A percentile compares a stretch with the other conserved stretches of the same genome.
Evolutionary conservation across 2,329 filamentous ascomycete species (phyloP).

Genomic region (Bertia moriformis): DNA sequence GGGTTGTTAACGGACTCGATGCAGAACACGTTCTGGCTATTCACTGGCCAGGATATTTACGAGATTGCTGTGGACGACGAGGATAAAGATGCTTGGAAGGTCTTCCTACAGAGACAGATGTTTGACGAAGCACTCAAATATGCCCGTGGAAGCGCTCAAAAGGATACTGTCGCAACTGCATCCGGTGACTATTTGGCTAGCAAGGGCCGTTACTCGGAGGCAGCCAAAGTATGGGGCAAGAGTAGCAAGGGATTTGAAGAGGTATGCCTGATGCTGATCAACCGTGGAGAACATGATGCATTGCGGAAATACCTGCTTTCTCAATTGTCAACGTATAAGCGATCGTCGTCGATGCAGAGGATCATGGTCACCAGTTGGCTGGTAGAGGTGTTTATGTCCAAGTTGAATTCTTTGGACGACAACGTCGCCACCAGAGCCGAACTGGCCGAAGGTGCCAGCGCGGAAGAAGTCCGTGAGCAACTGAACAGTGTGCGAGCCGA

Average conservation of each 20-base stretch:
- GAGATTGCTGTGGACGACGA: slow-evolving; percentile 86
- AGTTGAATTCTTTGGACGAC: slow-evolving; percentile 86
- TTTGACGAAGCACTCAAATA: slow-evolving; percentile 81
- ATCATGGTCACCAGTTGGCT: slow-evolving; percentile 94
- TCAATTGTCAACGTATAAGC: slow-evolving; percentile 70
- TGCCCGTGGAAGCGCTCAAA: slow-evolving; percentile 66
- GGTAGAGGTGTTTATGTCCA: slow-evolving; percentile 91
- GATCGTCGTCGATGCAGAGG: slow-evolving; percentile 75
- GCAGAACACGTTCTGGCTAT: slow-evolving; percentile 96
- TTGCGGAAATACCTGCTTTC: slow-evolving; percentile 77
- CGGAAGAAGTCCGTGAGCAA: slow-evolving; percentile 57
- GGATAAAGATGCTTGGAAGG: slow-evolving; percentile 84
- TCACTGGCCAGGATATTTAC: slow-evolving; percentile 69
- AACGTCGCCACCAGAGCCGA: slow-evolving; percentile 82
- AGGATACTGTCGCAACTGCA: slow-evolving; percentile 78
- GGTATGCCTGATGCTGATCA: slow-evolving; percentile 79
- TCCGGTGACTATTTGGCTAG: slow-evolving; percentile 78
- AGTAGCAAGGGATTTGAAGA: slow-evolving; percentile 97
- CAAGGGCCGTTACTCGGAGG: slow-evolving; percentile 71
- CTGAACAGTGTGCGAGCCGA: slow-evolving; percentile 60
- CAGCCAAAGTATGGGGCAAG: slow-evolving; percentile 78
- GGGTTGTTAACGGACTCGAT: slow-evolving; percentile 78
- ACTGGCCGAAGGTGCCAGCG: slow-evolving; percentile 55
- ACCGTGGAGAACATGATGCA: slow-evolving; percentile 79
- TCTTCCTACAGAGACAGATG: slow-evolving; percentile 73